These are phyloP conservation scores for Asterochloris sp. DNA, from an alignment of 139 green algal species.

Conservation along the genomic window DNA sequence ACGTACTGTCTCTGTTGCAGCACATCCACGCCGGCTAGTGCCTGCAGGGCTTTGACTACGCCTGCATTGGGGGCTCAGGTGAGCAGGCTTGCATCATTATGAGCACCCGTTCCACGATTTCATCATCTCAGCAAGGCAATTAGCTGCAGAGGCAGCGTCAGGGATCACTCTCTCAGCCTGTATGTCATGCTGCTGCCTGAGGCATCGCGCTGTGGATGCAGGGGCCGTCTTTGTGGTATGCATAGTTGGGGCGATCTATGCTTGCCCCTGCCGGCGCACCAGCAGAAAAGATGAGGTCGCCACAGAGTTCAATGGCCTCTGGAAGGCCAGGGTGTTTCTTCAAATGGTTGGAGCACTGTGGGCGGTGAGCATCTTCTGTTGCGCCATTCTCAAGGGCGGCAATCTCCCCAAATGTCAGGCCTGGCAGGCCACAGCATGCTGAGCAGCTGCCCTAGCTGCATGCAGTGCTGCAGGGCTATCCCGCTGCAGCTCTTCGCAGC, in stretches of 20 bases:
- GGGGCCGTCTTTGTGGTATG: conserved; percentile 21
- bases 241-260: background rate
- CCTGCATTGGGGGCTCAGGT: conserved; percentile 17
- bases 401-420: background rate
- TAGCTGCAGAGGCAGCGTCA: background rate
- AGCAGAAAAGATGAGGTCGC: background rate
- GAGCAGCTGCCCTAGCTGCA: background rate
- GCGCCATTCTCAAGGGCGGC: background rate
- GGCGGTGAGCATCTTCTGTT: conserved; percentile 5
- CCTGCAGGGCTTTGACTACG: conserved; percentile 9
- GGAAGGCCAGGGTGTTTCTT: conserved; percentile 8
- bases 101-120: no score
- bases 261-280: conserved; percentile 6
- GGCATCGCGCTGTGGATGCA: background rate
- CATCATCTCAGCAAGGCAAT: background rate
- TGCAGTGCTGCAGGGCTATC: background rate
- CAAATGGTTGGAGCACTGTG: conserved; percentile 8
- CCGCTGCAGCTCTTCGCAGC: background rate
- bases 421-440: background rate
- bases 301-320: conserved; percentile 18
- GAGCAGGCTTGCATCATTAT: background rate
- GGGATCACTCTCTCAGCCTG: no score
- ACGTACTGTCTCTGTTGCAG: no score
- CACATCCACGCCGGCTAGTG: no score
- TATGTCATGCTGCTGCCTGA: background rate